Evolutionary conservation across 176 grass and related monocot species (phyloP), one percentile per base, ranked within the genome.

Genomic region (Ananas comosus): DNA sequence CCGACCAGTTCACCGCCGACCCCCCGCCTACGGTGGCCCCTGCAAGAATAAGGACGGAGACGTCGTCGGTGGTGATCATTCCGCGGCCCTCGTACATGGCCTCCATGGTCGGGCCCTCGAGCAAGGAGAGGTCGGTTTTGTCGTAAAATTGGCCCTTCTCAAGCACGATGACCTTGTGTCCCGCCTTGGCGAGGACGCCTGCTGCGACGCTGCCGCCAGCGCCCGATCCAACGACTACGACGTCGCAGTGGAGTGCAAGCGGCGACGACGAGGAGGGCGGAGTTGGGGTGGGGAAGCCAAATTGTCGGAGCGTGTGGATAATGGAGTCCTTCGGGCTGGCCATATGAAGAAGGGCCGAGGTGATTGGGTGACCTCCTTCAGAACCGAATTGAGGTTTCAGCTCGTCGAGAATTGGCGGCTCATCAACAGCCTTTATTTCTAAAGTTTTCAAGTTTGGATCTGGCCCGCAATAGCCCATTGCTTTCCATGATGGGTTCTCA

Each of bases 1-100:
- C 95, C 9, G 95, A 90, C 90, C 95, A 99, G 88, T 99, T 99
- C 71, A 99, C 81, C 22, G 85, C 90, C 2, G 95, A 88, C 27
- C 95, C 95, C 2, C 95, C 95, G 12, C 95, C 95, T 42, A 99
- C 90, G 1, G 95, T 93, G 12, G 95, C 29, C 5, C 95, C 95
- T 0, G 95, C 76, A 61, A 99, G 58, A 1, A 99, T 12, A 72
- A 93, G 48, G 0, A 76, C 78, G 1, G 86, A 80, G 50, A 80
- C 72, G 65, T 94, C 82, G 4, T 77, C 49, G 13, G 87, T 76
- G 78, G 69, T 81, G 33, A 99, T 69, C 21, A 91, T 64, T 50
- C 90, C 87, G 2, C 89, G 90, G 0, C 18, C 19, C 72, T 99
- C 90, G 9, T 82, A 99, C 63, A 99, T 63, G 17, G 84, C 71